A percentile compares a stretch with the other conserved stretches of the same genome.
Evolutionary conservation across 1,284 basidiomycete genomes (phyloP).

Genomic region (Trichosporon faecale): DNA sequence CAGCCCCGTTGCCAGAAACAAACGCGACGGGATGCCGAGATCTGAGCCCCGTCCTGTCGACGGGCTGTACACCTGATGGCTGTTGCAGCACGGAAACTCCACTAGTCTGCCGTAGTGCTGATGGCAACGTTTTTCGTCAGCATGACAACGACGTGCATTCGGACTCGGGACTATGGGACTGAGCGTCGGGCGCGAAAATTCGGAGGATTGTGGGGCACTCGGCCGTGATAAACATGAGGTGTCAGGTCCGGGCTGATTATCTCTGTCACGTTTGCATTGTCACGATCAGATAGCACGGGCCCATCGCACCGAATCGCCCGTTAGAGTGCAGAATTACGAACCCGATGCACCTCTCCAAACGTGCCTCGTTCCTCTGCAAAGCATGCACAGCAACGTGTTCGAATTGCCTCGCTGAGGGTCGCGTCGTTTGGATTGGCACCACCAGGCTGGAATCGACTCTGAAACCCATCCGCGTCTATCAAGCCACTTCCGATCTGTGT

Average conservation of each 20-base stretch:
- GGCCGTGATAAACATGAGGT: background rate
- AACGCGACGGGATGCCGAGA: background rate
- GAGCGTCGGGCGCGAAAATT: background rate
- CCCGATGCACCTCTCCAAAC: background rate
- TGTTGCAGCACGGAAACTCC: background rate
- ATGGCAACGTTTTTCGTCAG: background rate
- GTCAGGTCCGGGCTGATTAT: background rate
- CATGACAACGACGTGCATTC: background rate
- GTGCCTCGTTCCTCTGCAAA: background rate
- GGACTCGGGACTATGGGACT: background rate
- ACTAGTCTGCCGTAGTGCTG: background rate
- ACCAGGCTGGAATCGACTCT: background rate
- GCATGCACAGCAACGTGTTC: background rate
- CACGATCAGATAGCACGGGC: background rate
- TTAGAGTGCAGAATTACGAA: background rate
- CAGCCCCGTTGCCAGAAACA: background rate
- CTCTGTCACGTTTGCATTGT: background rate
- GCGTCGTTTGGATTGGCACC: background rate
- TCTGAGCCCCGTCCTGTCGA: background rate
- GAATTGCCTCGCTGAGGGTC: background rate
- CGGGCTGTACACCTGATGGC: background rate
- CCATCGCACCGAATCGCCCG: background rate
- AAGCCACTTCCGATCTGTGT: background rate
- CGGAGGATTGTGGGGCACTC: slow-evolving; percentile 1
- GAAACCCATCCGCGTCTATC: background rate